Base-by-base conservation (phyloP, 2,329 filamentous ascomycete species). In the Parasarocladium wereldwijsianum region DNA sequence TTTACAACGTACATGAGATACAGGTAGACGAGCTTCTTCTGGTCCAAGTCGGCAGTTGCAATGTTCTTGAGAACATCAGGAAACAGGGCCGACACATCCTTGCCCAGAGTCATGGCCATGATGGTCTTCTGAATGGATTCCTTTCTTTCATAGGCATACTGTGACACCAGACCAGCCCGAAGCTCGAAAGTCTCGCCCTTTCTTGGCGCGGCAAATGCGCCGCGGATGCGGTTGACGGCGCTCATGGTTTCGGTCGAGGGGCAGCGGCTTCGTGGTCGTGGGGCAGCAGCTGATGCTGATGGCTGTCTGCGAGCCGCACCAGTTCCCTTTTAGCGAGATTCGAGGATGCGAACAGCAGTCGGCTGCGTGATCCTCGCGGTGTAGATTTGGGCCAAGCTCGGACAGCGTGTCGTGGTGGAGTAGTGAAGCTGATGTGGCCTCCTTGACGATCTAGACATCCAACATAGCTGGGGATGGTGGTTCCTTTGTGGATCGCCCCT, bases 81-180 rank as follows among this genome's bases (percentile, higher is more conserved):
- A 52, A 98, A 98, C 39, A 98, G 64, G 33, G 86, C 82, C 32
- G 90, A 98, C 36, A 98, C 90, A 59, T 98, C 90, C 58, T 98
- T 98, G 54, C 90, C 90, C 44, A 98, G 57, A 2, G 90, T 98
- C 90, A 98, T 98, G 51, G 90, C 86, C 86, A 96, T 96, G 61
- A 98, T 98, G 40, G 90, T 98, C 68, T 93, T 96, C 54, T 98
- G 90, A 44, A 98, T 98, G 15, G 90, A 82, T 64, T 98, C 90
- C 58, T 98, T 98, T 48, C 85, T 78, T 70, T 98, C 90, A 60
- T 92, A 94, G 36, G 90, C 90, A 78, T 96, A 98, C 62, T 98
- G 90, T 40, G 90, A 98, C 39, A 92, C 90, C 53, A 98, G 65
- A 22, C 90, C 90, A 39, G 87, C 84, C 54, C 90, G 79, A 58